Base-by-base conservation (phyloP, 177 flowering plant species). In the Vitis hybrid region DNA sequence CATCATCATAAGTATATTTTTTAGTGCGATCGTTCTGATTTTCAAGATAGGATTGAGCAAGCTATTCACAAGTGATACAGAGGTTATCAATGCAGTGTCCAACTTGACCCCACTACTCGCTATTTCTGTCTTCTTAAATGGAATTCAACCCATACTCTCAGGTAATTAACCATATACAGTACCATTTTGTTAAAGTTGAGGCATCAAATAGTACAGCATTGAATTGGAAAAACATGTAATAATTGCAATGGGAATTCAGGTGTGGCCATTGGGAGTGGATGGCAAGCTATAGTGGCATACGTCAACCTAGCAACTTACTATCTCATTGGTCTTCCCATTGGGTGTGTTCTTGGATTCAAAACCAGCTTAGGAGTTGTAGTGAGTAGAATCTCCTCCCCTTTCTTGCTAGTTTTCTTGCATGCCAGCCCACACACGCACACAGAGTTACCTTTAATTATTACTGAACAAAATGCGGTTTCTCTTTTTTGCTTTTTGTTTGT, bases 101-200 rank as follows among this genome's bases (percentile, higher is more conserved):
- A 56, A 58, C 15, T 66, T 88, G 73, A 81, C 86, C 19, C 87
- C 90, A 34, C 66, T 88, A 76, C 82, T 88, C 11, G 88, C 92
- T 54, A 74, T 86, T 61, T 88, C 92, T 10, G 82, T 88, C 20
- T 76, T 83, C 67, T 63, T 88, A 0, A 88, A 88, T 65, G 90
- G 92, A 58, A 78, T 89, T 64, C 91, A 91, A 55, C 97, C 97
- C n/a, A 84, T 91, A 8, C 87, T 91, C 58, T 87, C 97, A n/a
- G 90, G 45, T 39, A 39, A 6, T 39, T 7, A 39, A 6, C 1
- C 45, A 39, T 39, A 7, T 39, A 39, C 7, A 39, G 7, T 7
- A 39, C 45, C 45, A 5, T 5, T 6, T 39, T 39, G 45, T 5
- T 0, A 0, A 39, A 39, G 45, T 39, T 39, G 7, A 39, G 8